Base-by-base conservation (phyloP, 2,329 filamentous ascomycete species). In the Calonectria multiphialidica region DNA sequence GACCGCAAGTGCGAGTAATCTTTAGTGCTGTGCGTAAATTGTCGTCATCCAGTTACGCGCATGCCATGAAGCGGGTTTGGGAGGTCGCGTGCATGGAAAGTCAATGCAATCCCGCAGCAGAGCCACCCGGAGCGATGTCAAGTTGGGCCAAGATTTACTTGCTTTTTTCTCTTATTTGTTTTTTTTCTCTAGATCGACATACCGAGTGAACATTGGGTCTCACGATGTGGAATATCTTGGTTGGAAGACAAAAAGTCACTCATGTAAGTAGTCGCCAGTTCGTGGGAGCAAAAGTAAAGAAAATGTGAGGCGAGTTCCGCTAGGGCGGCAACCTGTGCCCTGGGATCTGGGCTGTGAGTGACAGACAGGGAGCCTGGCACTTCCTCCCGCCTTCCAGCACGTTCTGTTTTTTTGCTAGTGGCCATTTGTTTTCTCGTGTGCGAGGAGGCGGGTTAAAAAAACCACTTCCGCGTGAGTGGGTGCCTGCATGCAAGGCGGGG, bases 31-130 rank as follows among this genome's bases (percentile, higher is more conserved):
- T 70, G 59, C 64, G 71, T 71, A 74, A 74, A 61, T 73, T 71
- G 63, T 75, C 72, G 72, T 76, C 72, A 76, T 74, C 28, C 28
- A 30, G 28, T 69, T 72, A 75, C 74, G 70, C 74, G 75, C 75
- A 75, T 72, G 63, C 66, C 67, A 50, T 63, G 37, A 68, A 75
- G 70, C 21, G 70, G 72, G 66, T 71, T 73, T 62, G 70, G 66
- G 72, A 59, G 71, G 75, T 77, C 75, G 74, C 68, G 72, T 76
- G 74, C 50, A 50, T 70, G 67, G 63, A 64, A 30, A 25, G 28
- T 53, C 70, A 71, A 68, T 70, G 71, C 70, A 55, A 53, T 53
- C 10, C 65, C 28, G 37, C 30, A n/a, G 21, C 10, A 35, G 50
- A 67, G 65, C 33, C 18, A 57, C 28, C 23, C 28, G 59, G 28